A percentile compares a stretch with the other conserved stretches of the same genome.
Conservation (phyloP, 371 early-diverging fungal species). For the Mucor indicus region DNA sequence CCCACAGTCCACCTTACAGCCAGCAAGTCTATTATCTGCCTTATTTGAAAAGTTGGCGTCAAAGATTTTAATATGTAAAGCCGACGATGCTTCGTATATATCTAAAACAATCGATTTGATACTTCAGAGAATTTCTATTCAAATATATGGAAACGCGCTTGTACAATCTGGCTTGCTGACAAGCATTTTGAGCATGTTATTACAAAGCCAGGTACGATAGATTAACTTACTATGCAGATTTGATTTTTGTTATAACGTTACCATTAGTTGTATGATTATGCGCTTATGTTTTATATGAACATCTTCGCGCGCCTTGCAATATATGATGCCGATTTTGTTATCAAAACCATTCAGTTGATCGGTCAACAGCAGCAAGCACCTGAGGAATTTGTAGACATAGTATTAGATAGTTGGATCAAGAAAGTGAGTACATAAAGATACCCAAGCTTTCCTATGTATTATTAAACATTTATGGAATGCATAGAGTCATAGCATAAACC, state of each 20-base stretch:
- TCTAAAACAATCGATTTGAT: constrained; percentile 60
- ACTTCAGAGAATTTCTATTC: constrained; percentile 49
- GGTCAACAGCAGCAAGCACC: constrained; percentile 42
- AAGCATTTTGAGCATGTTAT: constrained; percentile 47
- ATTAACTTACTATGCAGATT: too few relatives aligned
- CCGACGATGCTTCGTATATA: constrained; percentile 62
- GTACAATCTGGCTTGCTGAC: constrained; percentile 52
- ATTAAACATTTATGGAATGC: constrained; percentile 64
- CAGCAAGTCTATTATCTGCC: constrained; percentile 25
- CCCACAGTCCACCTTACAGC: constrained; percentile 47
- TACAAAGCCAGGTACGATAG: constrained; percentile 62
- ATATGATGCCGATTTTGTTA: constrained; percentile 52
- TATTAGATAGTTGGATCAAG: constrained; percentile 67
- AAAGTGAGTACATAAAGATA: constrained; percentile 43
- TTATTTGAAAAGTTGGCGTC: constrained; percentile 54
- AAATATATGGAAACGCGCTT: constrained; percentile 50
- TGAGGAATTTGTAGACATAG: constrained; percentile 36
- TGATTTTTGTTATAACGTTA: too few relatives aligned
- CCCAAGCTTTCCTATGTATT: not conserved
- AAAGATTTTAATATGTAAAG: constrained; percentile 57
- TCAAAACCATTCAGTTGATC: constrained; percentile 41
- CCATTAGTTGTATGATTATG: constrained; percentile 57
- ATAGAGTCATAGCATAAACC: too few relatives aligned
- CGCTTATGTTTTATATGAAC: constrained; percentile 62
- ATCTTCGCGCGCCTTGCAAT: constrained; percentile 64